Conservation (phyloP, 305 asterid genomes). For the Fraxinus dipetala region DNA sequence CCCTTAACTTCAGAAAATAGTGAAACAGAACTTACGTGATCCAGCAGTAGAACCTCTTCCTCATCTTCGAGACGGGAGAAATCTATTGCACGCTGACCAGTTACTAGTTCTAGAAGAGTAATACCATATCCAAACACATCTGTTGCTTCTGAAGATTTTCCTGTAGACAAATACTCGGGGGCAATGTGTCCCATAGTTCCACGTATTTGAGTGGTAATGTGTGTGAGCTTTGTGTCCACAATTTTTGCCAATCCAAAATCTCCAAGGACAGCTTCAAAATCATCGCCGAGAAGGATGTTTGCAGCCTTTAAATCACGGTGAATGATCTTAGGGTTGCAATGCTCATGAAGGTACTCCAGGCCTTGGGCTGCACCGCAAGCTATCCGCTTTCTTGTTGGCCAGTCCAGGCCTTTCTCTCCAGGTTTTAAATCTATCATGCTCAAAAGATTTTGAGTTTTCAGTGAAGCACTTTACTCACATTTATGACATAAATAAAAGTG, state of each 20-base stretch:
- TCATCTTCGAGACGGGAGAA: slow-evolving; percentile 84
- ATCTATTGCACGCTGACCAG: slow-evolving; percentile 88
- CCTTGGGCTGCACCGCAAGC: slow-evolving; percentile 88
- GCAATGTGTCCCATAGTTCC: slow-evolving; percentile 99
- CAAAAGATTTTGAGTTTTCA: not conserved
- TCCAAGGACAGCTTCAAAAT: slow-evolving; percentile 80
- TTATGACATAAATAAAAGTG: not conserved
- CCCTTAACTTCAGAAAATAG: not conserved
- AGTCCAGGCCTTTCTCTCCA: slow-evolving; percentile 74
- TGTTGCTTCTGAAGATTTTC: slow-evolving; percentile 81
- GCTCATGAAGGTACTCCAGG: slow-evolving; percentile 89
- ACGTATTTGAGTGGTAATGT: slow-evolving; percentile 83
- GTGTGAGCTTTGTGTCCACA: slow-evolving; percentile 68
- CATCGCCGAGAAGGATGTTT: slow-evolving; percentile 72
- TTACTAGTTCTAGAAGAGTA: slow-evolving; percentile 81
- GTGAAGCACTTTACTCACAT: not conserved
- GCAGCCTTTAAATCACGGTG: slow-evolving; percentile 95
- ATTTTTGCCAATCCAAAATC: slow-evolving; percentile 85
- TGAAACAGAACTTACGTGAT: slow-evolving; percentile 57
- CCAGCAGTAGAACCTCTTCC: slow-evolving; percentile 80
- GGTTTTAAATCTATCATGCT: slow-evolving; percentile 54
- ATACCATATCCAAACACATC: slow-evolving; percentile 91
- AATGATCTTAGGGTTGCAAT: slow-evolving; percentile 81
- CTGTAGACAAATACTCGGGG: slow-evolving; percentile 83
- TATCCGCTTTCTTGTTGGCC: slow-evolving; percentile 67